Evolutionary conservation across 2,329 filamentous ascomycete genomes (phyloP).

Genomic region (Zalaria sp.): DNA sequence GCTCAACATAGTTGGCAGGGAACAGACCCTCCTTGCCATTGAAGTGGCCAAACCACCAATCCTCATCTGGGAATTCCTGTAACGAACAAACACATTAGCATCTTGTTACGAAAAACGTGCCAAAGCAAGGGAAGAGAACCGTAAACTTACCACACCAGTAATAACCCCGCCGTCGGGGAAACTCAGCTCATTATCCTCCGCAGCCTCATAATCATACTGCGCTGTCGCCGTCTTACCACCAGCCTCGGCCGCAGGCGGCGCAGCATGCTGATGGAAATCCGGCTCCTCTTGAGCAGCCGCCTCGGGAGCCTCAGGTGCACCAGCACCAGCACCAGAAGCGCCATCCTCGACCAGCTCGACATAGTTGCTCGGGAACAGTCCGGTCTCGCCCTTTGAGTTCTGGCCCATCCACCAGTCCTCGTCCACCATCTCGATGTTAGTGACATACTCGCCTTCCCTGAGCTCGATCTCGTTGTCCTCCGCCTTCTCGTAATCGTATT

Average conservation of each 20-base stretch:
- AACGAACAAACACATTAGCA: slow-evolving; percentile 21
- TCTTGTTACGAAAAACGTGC: background rate
- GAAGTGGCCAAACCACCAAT: slow-evolving; percentile 95
- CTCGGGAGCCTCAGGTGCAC: slow-evolving; percentile 21
- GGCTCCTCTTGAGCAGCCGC: slow-evolving; percentile 14
- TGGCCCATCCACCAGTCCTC: slow-evolving; percentile 98
- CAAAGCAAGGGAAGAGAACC: background rate
- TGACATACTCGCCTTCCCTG: slow-evolving; percentile 74
- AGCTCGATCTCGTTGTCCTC: slow-evolving; percentile 96
- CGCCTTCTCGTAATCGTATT: slow-evolving; percentile 95
- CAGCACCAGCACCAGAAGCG: slow-evolving; percentile 20
- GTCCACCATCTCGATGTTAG: slow-evolving; percentile 92
- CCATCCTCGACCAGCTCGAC: slow-evolving; percentile 65
- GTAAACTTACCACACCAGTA: slow-evolving; percentile 52
- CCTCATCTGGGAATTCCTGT: slow-evolving; percentile 89
- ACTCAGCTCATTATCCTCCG: slow-evolving; percentile 75
- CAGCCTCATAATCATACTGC: slow-evolving; percentile 90
- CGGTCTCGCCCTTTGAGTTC: slow-evolving; percentile 69
- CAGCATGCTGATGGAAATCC: slow-evolving; percentile 11
- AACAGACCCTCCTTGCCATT: slow-evolving; percentile 72
- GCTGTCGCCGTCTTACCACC: slow-evolving; percentile 55
- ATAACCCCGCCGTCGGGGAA: slow-evolving; percentile 85
- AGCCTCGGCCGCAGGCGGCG: slow-evolving; percentile 21
- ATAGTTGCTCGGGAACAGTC: slow-evolving; percentile 94
- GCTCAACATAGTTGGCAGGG: slow-evolving; percentile 38